A percentile compares a stretch with the other conserved stretches of the same genome.
phyloP scores from a whole-genome alignment of 495 filamentous ascomycete genomes.

The Haplographium delicatum region DNA sequence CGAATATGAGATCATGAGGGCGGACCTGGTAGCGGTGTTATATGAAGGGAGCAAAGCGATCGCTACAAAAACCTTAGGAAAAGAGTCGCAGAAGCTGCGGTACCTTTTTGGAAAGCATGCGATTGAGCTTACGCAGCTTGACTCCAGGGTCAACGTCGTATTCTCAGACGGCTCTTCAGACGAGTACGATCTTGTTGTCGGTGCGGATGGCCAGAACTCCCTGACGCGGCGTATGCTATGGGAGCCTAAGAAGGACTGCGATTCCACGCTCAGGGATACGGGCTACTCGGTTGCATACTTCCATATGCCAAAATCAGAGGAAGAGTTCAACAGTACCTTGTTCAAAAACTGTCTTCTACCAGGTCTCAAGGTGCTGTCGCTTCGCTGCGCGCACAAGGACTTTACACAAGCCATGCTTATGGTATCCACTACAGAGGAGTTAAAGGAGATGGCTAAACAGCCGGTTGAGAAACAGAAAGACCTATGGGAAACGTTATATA shows the following conservation, averaged over 20 bases:
- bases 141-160: constrained; percentile 30
- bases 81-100: constrained; percentile 38
- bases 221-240: constrained; percentile 32
- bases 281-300: constrained; percentile 37
- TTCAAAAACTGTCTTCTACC: not conserved
- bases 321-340: not conserved
- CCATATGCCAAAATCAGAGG: constrained; percentile 12
- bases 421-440: constrained; percentile 23
- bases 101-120: constrained; percentile 25
- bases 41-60: constrained; percentile 29
- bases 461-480: constrained; percentile 39
- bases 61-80: constrained; percentile 34
- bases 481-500: constrained; percentile 34
- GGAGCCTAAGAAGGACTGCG: constrained; percentile 28
- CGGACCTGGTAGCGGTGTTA: constrained; percentile 43
- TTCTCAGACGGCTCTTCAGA: constrained; percentile 37
- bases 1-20: constrained; percentile 53
- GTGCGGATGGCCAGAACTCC: constrained; percentile 44
- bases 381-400: not conserved
- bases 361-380: not conserved
- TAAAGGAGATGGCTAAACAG: not conserved
- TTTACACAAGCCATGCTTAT: not conserved
- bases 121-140: constrained; percentile 24
- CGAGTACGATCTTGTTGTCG: constrained; percentile 45
- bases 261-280: constrained; percentile 18